Conservation (phyloP, 768 basidiomycete species). For the Collybia sp. region DNA sequence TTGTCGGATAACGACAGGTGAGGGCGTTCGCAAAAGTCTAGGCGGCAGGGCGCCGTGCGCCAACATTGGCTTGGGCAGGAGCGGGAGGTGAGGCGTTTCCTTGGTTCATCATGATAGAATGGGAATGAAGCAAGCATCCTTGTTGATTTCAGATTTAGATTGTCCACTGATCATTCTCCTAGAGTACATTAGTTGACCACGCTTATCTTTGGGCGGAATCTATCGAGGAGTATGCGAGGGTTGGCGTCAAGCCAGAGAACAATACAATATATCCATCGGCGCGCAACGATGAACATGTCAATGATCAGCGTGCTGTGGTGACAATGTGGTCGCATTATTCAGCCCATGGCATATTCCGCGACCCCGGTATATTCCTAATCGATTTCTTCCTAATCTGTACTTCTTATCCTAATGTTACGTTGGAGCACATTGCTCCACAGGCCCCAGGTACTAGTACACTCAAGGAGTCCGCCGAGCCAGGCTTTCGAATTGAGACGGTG, state of each 20-base stretch:
- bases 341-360: slow-evolving; percentile 13
- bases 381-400: slow-evolving; percentile 18
- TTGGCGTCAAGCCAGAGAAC: slow-evolving; percentile 15
- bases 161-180: slow-evolving; percentile 12
- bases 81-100: slow-evolving; percentile 15
- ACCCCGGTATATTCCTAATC: slow-evolving; percentile 22
- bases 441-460: too few species aligned
- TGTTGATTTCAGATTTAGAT: slow-evolving; percentile 18
- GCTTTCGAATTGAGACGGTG: too few species aligned
- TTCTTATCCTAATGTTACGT: too few species aligned
- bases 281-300: not conserved
- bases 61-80: slow-evolving; percentile 17
- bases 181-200: too few species aligned
- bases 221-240: slow-evolving; percentile 19
- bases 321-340: too few species aligned
- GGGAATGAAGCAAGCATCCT: slow-evolving; percentile 17
- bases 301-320: not conserved
- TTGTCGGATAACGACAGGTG: slow-evolving; percentile 21
- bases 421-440: too few species aligned
- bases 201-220: slow-evolving; percentile 13
- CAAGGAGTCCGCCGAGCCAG: too few species aligned
- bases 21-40: slow-evolving; percentile 18
- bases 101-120: slow-evolving; percentile 13
- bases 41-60: slow-evolving; percentile 15
- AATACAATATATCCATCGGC: slow-evolving; percentile 15